A percentile compares a stretch with the other conserved stretches of the same genome.
Conservation (phyloP, 148 eudicot species). For the Euryodendron excelsum region DNA sequence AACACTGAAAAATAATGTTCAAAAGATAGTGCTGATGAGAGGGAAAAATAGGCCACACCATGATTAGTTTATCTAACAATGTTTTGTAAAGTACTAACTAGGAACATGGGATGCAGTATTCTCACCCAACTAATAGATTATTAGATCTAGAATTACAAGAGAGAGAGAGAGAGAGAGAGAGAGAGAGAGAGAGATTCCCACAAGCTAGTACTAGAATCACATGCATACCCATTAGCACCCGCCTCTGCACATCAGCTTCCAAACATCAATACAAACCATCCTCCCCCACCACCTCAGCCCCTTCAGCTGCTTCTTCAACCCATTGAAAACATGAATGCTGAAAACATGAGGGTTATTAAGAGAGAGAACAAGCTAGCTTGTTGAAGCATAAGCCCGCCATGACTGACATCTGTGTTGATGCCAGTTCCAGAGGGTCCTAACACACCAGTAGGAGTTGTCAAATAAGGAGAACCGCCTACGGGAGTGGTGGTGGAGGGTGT, state of each 20-base stretch:
- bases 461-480: neutral
- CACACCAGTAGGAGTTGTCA: constrained; percentile 34
- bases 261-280: neutral
- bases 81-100: neutral
- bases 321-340: constrained; percentile 21
- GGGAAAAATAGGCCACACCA: neutral
- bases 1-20: neutral
- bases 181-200: neutral
- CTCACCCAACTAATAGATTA: neutral
- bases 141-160: neutral
- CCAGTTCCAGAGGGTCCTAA: constrained; percentile 48
- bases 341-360: constrained; percentile 8
- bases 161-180: neutral
- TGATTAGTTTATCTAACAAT: neutral
- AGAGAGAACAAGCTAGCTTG: constrained; percentile 9
- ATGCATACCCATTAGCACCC: constrained; percentile 8
- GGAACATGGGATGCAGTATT: neutral
- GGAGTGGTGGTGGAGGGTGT: constrained; percentile 31
- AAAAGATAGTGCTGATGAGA: neutral
- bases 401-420: constrained; percentile 37
- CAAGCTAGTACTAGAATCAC: neutral
- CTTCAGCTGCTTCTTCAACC: constrained; percentile 9
- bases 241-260: constrained; percentile 2
- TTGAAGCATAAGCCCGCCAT: constrained; percentile 23
- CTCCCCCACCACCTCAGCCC: neutral